Conservation (phyloP, 371 early-diverging fungal genomes). For the Mucor irregularis region DNA sequence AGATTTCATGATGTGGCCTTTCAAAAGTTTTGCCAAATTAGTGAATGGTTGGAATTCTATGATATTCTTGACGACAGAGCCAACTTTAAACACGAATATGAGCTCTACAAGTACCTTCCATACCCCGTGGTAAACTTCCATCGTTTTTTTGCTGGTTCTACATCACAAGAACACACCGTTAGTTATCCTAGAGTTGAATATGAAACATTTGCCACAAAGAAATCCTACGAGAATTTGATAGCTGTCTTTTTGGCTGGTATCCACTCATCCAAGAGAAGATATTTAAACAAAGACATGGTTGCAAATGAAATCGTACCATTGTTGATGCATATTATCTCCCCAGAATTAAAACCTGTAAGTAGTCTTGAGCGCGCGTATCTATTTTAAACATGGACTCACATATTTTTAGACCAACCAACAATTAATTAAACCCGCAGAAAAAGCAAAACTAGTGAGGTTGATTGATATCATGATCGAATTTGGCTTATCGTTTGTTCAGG, state of each 20-base stretch:
- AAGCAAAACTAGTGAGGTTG: constrained; percentile 55
- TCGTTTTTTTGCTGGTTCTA: constrained; percentile 77
- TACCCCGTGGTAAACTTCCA: constrained; percentile 80
- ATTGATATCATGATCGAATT: constrained; percentile 75
- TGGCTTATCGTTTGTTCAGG: constrained; percentile 74
- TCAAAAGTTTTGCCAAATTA: constrained; percentile 60
- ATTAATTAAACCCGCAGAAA: constrained; percentile 73
- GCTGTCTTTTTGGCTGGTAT: constrained; percentile 55
- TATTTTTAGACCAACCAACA: constrained; percentile 63
- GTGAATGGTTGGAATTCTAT: constrained; percentile 84
- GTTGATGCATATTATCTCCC: constrained; percentile 76
- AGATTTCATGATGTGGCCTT: constrained; percentile 76
- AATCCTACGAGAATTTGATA: constrained; percentile 60
- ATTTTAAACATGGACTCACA: background rate
- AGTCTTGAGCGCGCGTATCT: background rate
- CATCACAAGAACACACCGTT: constrained; percentile 60
- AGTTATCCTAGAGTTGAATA: constrained; percentile 83
- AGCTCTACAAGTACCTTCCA: constrained; percentile 68
- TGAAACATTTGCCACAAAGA: constrained; percentile 57
- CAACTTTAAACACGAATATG: constrained; percentile 47
- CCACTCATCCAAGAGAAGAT: constrained; percentile 48
- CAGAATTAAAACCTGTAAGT: constrained; percentile 72
- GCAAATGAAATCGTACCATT: constrained; percentile 65
- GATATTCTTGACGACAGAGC: constrained; percentile 66
- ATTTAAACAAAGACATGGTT: constrained; percentile 44